Conservation (phyloP, 2,329 filamentous ascomycete genomes). For the Trichoderma semiorbis region DNA sequence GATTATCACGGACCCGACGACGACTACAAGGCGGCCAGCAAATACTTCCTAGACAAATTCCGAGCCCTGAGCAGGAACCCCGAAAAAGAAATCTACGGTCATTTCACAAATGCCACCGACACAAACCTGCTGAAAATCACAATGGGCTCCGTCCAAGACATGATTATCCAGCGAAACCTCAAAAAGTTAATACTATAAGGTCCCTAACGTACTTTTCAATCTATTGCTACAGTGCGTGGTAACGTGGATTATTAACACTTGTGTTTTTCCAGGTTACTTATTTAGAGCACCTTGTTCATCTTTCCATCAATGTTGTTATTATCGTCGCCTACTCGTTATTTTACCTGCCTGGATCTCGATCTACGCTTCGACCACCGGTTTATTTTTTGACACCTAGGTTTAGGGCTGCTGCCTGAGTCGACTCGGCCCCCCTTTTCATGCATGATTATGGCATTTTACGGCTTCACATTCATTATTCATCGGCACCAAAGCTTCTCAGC, state of each 20-base stretch:
- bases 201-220: conserved; percentile 29
- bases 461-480: conserved; percentile 13
- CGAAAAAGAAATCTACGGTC: conserved; percentile 95
- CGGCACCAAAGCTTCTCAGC: conserved; percentile 2
- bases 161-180: conserved; percentile 99
- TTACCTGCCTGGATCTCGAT: background rate
- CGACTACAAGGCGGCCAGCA: conserved; percentile 92
- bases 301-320: background rate
- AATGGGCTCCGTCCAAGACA: conserved; percentile 71
- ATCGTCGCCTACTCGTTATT: background rate
- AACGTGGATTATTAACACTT: background rate
- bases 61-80: conserved; percentile 94
- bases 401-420: conserved; percentile 9
- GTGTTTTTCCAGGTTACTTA: conserved; percentile 2
- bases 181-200: conserved; percentile 63
- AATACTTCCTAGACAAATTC: conserved; percentile 98
- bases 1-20: conserved; percentile 85
- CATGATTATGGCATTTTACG: conserved; percentile 15
- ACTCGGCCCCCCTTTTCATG: background rate
- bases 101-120: conserved; percentile 98
- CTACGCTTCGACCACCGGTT: background rate
- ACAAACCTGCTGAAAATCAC: conserved; percentile 81
- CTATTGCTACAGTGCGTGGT: background rate
- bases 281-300: background rate
- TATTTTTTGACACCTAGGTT: background rate